Base-by-base conservation (phyloP, 2,329 filamentous ascomycete genomes). In the Trichoderma afroharzianum region DNA sequence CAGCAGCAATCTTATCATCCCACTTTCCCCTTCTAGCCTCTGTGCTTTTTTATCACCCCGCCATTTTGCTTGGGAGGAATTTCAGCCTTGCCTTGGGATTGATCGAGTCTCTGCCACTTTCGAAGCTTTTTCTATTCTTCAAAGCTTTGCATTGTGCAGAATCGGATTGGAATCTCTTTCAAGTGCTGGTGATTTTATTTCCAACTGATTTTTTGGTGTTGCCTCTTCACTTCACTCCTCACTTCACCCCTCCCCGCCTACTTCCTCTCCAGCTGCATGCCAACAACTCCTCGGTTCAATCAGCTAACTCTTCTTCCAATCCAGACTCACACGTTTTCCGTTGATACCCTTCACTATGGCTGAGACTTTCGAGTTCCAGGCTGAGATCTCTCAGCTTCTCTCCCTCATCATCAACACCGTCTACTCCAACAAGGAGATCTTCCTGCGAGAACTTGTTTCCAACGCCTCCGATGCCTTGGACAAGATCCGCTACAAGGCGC, bases 341-440 rank as follows among this genome's bases (percentile, higher is more conserved):
- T 80, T 80, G 79, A 82, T 82, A 83, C 78, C 82, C 84, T 81
- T 81, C 85, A 93, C 83, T 83, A 97, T 97, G 93, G 86, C 94
- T 85, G 95, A 98, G 89, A 98, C 95, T 79, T 99, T 99, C 88
- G 95, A 98, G 92, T 99, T 98, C 89, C 96, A 99, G 92, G 96
- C 96, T 92, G 96, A 99, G 93, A 99, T 99, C 84, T 98, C 95
- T 93, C 96, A 99, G 93, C 93, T 99, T 77, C 93, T 99, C 83
- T 94, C 92, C 79, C 93, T 99, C 84, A 99, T 99, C 87, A 99
- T 99, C 91, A 99, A 99, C 93, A 98, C 96, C 77, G 96, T 99
- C 88, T 99, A 98, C 90, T 98, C 95, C 79, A 99, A 99, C 92
- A 99, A 99, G 90, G 96, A 98, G 88, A 98, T 99, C 83, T 99